Evolutionary conservation across 768 basidiomycete genomes (phyloP).

Genomic region (Russula olivacea): DNA sequence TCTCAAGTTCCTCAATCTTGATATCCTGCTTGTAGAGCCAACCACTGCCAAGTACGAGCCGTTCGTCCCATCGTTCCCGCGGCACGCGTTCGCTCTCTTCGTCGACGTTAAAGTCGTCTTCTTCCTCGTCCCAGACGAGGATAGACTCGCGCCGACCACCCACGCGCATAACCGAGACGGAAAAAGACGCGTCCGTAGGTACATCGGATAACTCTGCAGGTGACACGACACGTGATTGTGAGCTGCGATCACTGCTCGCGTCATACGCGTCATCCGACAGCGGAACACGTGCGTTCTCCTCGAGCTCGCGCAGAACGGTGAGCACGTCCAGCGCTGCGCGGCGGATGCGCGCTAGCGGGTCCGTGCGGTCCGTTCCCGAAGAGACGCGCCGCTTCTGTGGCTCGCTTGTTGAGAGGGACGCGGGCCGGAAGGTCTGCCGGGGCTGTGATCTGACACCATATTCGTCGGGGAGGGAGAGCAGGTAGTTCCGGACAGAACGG

Average conservation of each 20-base stretch:
- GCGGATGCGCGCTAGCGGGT: constrained; percentile 66
- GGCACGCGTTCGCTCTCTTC: constrained; percentile 42
- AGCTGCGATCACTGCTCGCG: constrained; percentile 58
- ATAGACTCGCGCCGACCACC: constrained; percentile 58
- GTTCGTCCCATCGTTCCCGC: constrained; percentile 74
- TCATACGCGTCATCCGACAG: constrained; percentile 80
- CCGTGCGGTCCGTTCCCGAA: constrained; percentile 37
- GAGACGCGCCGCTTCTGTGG: constrained; percentile 35
- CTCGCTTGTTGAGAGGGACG: constrained; percentile 34
- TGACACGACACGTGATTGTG: constrained; percentile 41
- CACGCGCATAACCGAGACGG: constrained; percentile 64
- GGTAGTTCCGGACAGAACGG: constrained; percentile 77
- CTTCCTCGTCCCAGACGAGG: constrained; percentile 80
- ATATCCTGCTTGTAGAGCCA: constrained; percentile 77
- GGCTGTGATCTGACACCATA: constrained; percentile 29
- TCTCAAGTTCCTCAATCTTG: constrained; percentile 44
- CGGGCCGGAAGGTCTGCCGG: constrained; percentile 47
- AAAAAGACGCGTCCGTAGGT: constrained; percentile 51
- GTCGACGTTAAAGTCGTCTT: constrained; percentile 40
- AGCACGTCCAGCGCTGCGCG: constrained; percentile 81
- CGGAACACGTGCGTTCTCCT: constrained; percentile 71
- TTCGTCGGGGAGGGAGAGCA: constrained; percentile 77
- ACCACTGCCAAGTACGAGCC: constrained; percentile 71
- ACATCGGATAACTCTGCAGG: constrained; percentile 33
- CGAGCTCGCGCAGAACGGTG: constrained; percentile 68